phyloP scores from a whole-genome alignment of 371 early-diverging fungal genomes.

The Saksenaea oblongispora region DNA sequence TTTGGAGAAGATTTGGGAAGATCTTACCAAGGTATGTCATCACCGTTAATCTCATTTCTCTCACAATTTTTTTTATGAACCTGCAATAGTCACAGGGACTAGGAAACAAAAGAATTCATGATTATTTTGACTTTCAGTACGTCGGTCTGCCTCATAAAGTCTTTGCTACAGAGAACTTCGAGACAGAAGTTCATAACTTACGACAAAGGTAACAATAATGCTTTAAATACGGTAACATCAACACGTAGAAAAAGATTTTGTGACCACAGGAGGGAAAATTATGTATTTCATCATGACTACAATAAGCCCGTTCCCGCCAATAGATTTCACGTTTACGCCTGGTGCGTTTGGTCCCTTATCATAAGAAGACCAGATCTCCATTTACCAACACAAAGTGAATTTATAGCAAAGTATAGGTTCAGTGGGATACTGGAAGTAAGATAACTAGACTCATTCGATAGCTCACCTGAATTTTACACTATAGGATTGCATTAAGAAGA shows the following conservation, averaged over 20 bases:
- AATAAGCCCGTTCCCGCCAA: conserved; percentile 96
- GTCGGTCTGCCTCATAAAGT: conserved; percentile 91
- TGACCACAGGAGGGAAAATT: conserved; percentile 66
- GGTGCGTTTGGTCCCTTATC: conserved; percentile 93
- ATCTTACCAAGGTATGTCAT: conserved; percentile 75
- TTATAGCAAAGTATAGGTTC: no score
- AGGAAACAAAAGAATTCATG: conserved; percentile 78
- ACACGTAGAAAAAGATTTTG: conserved; percentile 57
- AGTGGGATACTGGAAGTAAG: no score
- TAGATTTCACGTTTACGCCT: conserved; percentile 90
- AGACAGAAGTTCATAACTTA: conserved; percentile 66
- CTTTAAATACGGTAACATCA: not conserved
- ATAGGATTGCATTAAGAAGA: no score
- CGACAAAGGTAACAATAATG: conserved; percentile 58
- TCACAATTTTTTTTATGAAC: not conserved
- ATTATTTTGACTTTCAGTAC: conserved; percentile 93
- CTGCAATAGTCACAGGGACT: conserved; percentile 74
- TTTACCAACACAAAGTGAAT: no score
- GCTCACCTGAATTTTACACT: no score
- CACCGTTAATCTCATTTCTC: not conserved
- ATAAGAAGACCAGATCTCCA: not conserved
- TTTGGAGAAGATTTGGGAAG: conserved; percentile 89
- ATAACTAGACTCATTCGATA: no score
- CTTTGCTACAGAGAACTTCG: conserved; percentile 83
- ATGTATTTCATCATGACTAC: conserved; percentile 85